A percentile compares a stretch with the other conserved stretches of the same genome.
These are phyloP conservation scores for Cladophialophora bantiana DNA, from an alignment of 2,329 filamentous ascomycete species.

Conservation along the genomic window DNA sequence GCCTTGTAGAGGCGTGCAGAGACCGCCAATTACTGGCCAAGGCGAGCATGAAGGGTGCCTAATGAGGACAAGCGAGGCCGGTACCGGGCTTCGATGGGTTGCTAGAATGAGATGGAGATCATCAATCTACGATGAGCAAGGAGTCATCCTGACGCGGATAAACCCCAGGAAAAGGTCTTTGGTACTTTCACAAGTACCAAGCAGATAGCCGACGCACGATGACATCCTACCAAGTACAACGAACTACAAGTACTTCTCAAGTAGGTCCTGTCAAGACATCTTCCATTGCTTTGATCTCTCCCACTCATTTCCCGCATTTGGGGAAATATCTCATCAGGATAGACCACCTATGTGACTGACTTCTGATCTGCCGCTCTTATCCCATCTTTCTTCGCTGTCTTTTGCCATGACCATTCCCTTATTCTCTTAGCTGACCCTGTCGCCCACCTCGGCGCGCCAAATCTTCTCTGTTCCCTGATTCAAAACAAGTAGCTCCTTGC, in stretches of 20 bases:
- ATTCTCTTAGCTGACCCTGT: neutral
- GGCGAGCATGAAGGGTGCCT: neutral
- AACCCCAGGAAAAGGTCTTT: too few relatives aligned
- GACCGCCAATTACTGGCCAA: neutral
- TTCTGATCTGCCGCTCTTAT: neutral
- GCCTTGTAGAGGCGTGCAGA: neutral
- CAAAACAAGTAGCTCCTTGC: neutral
- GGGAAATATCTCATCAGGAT: neutral
- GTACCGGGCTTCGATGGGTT: constrained; percentile 4
- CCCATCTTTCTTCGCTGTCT: neutral
- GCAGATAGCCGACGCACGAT: too few relatives aligned
- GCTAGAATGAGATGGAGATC: neutral
- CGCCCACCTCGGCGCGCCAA: neutral
- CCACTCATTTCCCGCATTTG: neutral
- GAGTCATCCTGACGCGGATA: too few relatives aligned
- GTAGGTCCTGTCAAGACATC: neutral
- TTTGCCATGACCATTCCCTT: neutral
- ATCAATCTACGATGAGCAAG: too few relatives aligned
- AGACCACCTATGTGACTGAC: neutral
- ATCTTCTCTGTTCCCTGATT: neutral
- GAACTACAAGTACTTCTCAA: too few relatives aligned
- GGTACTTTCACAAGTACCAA: too few relatives aligned
- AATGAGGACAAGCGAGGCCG: constrained; percentile 6
- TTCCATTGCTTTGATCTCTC: neutral
- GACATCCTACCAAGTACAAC: too few relatives aligned